Conservation (phyloP, 108 stramenopile species). For the Cyclotella cryptica region DNA sequence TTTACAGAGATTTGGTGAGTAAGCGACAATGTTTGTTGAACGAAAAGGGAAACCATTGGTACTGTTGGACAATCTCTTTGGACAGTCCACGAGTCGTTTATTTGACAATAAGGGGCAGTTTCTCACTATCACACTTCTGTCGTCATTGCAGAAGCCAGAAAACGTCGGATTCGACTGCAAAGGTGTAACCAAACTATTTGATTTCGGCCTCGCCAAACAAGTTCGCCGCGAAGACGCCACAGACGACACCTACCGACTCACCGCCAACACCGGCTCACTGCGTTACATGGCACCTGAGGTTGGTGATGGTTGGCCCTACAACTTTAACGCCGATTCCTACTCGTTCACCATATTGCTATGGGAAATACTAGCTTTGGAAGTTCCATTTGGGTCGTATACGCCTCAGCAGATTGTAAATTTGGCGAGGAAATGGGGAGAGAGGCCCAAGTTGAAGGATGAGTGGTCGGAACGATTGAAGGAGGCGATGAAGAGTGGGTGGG, state of each 20-base stretch:
- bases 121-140: not conserved
- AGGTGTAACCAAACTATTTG: slow-evolving; percentile 41
- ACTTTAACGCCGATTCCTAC: slow-evolving; percentile 72
- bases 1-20: slow-evolving; percentile 44
- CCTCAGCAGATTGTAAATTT: slow-evolving; percentile 37
- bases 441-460: slow-evolving; percentile 42
- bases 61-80: too few relatives aligned
- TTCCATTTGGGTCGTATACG: slow-evolving; percentile 58
- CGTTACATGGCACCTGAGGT: slow-evolving; percentile 59
- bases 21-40: not conserved
- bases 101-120: not conserved
- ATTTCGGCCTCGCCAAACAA: slow-evolving; percentile 47
- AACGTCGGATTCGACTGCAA: slow-evolving; percentile 35
- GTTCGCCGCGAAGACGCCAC: slow-evolving; percentile 21
- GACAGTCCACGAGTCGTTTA: too few relatives aligned
- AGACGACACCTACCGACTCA: slow-evolving; percentile 73
- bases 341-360: slow-evolving; percentile 78
- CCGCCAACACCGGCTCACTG: slow-evolving; percentile 81
- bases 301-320: slow-evolving; percentile 70
- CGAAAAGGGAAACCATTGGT: too few relatives aligned
- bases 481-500: slow-evolving; percentile 41
- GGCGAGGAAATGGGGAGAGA: slow-evolving; percentile 48
- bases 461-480: slow-evolving; percentile 46
- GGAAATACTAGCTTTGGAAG: slow-evolving; percentile 67
- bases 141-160: slow-evolving; percentile 28